Evolutionary conservation across 2,329 filamentous ascomycete species (phyloP), one percentile per base, ranked within the genome.

Genomic region (Mollisiaceae sp.): DNA sequence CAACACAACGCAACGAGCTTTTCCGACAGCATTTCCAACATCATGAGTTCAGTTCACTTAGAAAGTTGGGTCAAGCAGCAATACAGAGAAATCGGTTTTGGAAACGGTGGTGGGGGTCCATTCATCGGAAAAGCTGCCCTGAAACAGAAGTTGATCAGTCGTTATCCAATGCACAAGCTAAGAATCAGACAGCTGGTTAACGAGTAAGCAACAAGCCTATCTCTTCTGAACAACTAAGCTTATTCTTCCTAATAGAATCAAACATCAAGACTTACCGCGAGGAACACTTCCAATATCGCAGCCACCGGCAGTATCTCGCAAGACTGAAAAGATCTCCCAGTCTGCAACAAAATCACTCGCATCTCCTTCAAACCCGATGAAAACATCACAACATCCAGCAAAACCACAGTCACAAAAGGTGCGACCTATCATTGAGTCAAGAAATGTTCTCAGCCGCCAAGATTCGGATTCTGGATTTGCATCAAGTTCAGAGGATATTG

Each of bases 11-110:
- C n/a, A 39, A 59, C 11, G 60, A 47, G 36, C 22, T 50, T 20
- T 14, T 9, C 11, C 20, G 20, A 9, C 45, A 50, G 41, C 11
- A 35, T 54, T 50, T 56, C 8, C 36, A 56, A 56, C 57, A 35
- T n/a, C 58, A 32, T 65, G 63, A 22, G 24, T 18, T 18, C 54
- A 38, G 58, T 61, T 65, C 58, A 65, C 56, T 58, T 66, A 24
- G 61, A 66, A 62, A 58, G 32, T 45, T 66, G 65, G 65, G 65
- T 66, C 24, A 59, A 52, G 32, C 57, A 64, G 35, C 61, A 66
- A 38, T 66, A 61, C 35, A 61, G 62, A 45, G 65, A 66, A 60
- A 59, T 66, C 32, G 65, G 65, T 8, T 66, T 66, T 55, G 65
- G 61, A 39, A 54, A 54, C 41, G 45, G 38, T 38, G 61, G 65